Conservation (phyloP, 1,284 basidiomycete species). For the Sporisorium exsertum region DNA sequence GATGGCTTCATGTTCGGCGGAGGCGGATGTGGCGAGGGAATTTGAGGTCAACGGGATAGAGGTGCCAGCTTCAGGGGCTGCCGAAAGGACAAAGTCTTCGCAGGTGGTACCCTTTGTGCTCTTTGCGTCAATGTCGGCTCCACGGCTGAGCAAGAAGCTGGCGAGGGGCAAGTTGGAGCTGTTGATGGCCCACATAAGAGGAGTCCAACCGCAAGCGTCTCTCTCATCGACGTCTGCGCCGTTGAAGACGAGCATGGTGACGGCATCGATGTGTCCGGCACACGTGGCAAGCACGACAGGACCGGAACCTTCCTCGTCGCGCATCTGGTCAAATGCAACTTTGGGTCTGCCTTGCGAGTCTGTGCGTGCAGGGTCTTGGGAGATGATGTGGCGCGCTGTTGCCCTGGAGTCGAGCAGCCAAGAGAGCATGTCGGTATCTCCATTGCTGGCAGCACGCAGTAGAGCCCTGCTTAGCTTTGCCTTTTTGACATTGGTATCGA, state of each 20-base stretch:
- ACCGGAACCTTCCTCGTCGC: slow-evolving; percentile 57
- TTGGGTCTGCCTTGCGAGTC: slow-evolving; percentile 20
- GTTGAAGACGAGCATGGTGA: slow-evolving; percentile 52
- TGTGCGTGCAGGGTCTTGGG: slow-evolving; percentile 4
- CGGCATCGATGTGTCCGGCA: slow-evolving; percentile 60
- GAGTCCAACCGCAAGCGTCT: slow-evolving; percentile 81
- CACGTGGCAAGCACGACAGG: slow-evolving; percentile 59
- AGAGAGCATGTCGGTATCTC: slow-evolving; percentile 59
- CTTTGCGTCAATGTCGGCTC: slow-evolving; percentile 69
- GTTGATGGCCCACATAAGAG: slow-evolving; percentile 91
- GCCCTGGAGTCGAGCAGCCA: slow-evolving; percentile 54
- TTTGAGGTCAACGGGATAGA: slow-evolving; percentile 1
- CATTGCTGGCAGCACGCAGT: slow-evolving; percentile 52
- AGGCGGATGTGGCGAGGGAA: slow-evolving; percentile 4
- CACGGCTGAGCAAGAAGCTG: slow-evolving; percentile 90
- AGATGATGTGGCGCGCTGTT: slow-evolving; percentile 33
- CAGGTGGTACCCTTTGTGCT: slow-evolving; percentile 57
- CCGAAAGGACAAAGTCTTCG: slow-evolving; percentile 62
- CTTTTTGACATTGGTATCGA: slow-evolving; percentile 20
- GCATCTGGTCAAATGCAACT: slow-evolving; percentile 30
- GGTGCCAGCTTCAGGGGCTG: slow-evolving; percentile 40
- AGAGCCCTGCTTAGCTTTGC: slow-evolving; percentile 41
- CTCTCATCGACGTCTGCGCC: slow-evolving; percentile 61
- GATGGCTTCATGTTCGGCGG: slow-evolving; percentile 53
- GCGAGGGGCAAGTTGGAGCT: slow-evolving; percentile 89